These are phyloP conservation scores for Artemisia argyi DNA, from an alignment of 129 eudicot species.

Conservation along the genomic window DNA sequence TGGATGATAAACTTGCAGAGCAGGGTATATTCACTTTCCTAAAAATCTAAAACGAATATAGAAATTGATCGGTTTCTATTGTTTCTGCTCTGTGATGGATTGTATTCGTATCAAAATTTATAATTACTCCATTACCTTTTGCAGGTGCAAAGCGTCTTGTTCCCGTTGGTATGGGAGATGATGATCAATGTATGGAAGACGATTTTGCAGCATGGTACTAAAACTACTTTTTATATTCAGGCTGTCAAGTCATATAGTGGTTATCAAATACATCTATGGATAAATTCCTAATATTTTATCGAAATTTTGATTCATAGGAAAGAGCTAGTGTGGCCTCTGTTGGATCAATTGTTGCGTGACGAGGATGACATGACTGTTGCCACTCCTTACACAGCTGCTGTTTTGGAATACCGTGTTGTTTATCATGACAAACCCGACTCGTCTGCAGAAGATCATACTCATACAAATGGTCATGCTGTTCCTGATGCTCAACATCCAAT, in stretches of 20 bases:
- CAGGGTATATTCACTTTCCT: conserved; percentile 48
- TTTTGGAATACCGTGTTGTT: conserved; percentile 78
- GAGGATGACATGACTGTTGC: conserved; percentile 60
- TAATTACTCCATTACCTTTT: conserved; percentile 8
- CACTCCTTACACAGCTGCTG: conserved; percentile 89
- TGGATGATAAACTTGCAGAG: conserved; percentile 56
- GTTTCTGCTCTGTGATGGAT: neutral
- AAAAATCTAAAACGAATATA: neutral
- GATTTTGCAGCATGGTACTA: conserved; percentile 78
- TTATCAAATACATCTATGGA: neutral
- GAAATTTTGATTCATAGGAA: conserved; percentile 44
- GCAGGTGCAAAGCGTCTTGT: conserved; percentile 77
- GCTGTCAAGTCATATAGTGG: neutral
- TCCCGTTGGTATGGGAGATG: conserved; percentile 84
- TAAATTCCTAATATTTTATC: neutral
- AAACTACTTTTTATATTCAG: neutral
- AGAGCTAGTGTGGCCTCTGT: conserved; percentile 78
- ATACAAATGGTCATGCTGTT: conserved; percentile 59
- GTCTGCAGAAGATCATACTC: conserved; percentile 32
- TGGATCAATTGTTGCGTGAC: conserved; percentile 67
- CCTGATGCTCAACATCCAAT: conserved; percentile 93
- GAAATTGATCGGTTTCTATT: neutral
- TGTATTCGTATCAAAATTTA: neutral
- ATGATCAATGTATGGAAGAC: conserved; percentile 92
- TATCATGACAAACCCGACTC: conserved; percentile 48